Evolutionary conservation across 345 rosid species (phyloP), one percentile per base, ranked within the genome.

Genomic region (Lumnitzera racemosa): DNA sequence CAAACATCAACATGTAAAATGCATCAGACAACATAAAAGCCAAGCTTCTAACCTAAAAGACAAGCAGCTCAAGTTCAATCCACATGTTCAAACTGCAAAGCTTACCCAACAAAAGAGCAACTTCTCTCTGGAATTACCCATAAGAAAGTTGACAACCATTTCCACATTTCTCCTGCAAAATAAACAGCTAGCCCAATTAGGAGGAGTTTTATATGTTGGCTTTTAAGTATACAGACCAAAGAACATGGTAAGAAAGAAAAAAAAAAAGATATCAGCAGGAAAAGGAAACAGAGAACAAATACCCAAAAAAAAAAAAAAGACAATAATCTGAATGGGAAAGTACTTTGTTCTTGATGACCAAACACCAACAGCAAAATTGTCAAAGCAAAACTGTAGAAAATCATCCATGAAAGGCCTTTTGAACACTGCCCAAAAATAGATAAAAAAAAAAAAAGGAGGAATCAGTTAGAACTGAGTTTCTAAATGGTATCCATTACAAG

Each of bases 321-420:
- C 48, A 55, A 56, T 58, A 59, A 11, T 24, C 41, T 8, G 55
- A 59, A 47, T 54, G 58, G 68, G 61, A 66, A 53, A 70, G 58
- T 84, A 90, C 97, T 67, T 60, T 49, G 59, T 59, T 74, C 96
- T 84, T 36, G 97, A 94, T 17, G 99, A 87, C 96, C 99, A 94
- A 71, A 94, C 67, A 62, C 79, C 97, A 49, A 90, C 91, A 63
- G 79, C 74, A 74, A 90, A 90, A 62, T 75, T 90, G 73, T 82
- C 76, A 74, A 90, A 84, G 90, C 92, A 94, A 65, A 90, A 86
- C 49, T 70, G 68, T 7, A 94, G 72, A 66, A 94, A 94, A 58
- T 75, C 81, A 57, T 65, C 64, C 69, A 76, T 75, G 64, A 79
- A 83, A 13, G 95, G 99, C 74, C 97, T 81, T 75, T 52, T 81